phyloP scores from a whole-genome alignment of 1,284 basidiomycete species.

The Moesziomyces antarcticus region DNA sequence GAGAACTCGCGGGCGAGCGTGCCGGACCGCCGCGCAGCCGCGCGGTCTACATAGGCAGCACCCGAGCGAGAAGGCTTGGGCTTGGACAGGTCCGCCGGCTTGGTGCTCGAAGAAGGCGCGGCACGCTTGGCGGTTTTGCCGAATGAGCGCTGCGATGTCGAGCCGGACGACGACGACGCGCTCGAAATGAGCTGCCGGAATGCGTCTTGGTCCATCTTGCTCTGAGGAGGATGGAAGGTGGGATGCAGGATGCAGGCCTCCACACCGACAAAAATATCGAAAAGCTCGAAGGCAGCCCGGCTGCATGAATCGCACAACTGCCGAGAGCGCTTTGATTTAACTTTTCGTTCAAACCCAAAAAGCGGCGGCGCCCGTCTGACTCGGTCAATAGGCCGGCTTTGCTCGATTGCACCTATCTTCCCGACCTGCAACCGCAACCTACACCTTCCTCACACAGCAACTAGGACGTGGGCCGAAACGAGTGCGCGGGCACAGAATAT shows the following conservation, averaged over 20 bases:
- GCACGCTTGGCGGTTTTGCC: conserved; percentile 17
- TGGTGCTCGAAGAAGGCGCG: conserved; percentile 5
- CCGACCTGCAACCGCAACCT: not conserved
- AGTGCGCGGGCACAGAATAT: not conserved
- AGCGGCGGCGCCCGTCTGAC: conserved; percentile 1
- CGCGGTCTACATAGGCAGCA: conserved; percentile 38
- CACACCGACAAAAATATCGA: not conserved
- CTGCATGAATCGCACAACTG: not conserved
- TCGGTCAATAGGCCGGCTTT: conserved; percentile 35
- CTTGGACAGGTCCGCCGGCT: conserved; percentile 34
- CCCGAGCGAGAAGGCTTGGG: not conserved
- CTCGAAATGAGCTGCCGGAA: conserved; percentile 52
- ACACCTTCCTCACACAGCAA: conserved; percentile 1
- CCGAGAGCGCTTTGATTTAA: not conserved
- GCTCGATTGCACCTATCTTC: not conserved
- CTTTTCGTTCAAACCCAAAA: not conserved
- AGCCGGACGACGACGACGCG: conserved; percentile 11
- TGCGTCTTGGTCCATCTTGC: conserved; percentile 55
- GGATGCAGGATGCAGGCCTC: conserved; percentile 2
- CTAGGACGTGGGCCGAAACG: not conserved
- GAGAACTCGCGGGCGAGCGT: conserved; percentile 24
- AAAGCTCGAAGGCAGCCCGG: not conserved
- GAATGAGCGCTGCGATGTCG: conserved; percentile 11
- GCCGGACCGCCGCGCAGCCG: conserved; percentile 37
- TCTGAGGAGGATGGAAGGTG: not conserved